A percentile compares a stretch with the other conserved stretches of the same genome.
phyloP scores from a whole-genome alignment of 2,329 filamentous ascomycete genomes.

The Cadophora sp. region DNA sequence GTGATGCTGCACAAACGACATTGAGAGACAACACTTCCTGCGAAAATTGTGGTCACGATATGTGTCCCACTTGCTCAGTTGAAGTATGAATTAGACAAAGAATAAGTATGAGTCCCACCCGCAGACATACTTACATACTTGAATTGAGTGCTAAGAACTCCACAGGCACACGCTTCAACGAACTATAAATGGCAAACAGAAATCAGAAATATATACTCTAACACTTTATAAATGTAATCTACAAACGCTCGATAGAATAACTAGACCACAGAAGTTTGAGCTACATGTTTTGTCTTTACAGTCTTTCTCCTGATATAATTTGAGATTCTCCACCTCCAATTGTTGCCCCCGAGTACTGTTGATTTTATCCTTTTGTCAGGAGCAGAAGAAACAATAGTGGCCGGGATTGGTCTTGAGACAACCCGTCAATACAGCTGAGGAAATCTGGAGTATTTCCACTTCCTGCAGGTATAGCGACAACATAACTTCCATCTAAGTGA shows the following conservation, averaged over 20 bases:
- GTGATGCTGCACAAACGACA: neutral
- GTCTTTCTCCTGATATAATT: no score
- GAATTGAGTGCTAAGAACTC: neutral
- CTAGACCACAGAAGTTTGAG: no score
- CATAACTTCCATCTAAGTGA: neutral
- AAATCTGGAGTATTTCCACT: neutral
- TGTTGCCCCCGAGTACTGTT: neutral
- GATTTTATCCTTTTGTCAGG: neutral
- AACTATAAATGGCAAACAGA: no score
- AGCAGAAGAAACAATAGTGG: neutral
- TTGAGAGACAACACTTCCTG: neutral
- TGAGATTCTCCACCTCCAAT: no score
- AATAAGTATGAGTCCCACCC: no score
- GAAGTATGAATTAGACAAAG: neutral
- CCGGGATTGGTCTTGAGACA: neutral
- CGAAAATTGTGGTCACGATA: neutral
- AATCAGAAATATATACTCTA: no score
- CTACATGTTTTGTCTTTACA: no score
- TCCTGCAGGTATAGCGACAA: neutral
- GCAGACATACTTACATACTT: neutral
- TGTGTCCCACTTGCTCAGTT: neutral
- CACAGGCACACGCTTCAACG: neutral
- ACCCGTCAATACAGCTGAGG: neutral
- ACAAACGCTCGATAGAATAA: no score
- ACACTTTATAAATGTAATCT: no score